Evolutionary conservation across 352 stramenopile genomes (phyloP), one percentile per base, ranked within the genome.

Genomic region (Phytophthora cactorum): DNA sequence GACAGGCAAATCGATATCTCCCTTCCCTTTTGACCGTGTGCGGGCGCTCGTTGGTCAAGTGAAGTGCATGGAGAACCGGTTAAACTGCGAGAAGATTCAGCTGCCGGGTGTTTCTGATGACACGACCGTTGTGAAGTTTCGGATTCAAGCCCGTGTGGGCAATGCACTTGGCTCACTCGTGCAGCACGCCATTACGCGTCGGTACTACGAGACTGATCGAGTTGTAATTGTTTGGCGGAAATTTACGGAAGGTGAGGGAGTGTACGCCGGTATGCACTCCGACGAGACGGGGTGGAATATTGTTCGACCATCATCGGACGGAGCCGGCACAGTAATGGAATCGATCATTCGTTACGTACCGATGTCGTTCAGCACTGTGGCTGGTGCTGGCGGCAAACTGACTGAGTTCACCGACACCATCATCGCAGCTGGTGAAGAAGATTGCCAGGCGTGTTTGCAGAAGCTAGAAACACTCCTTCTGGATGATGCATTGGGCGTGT

Each of bases 231-330:
- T 89, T 41, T 90, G 75, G 67, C 72, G 78, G 15, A 76, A 75
- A 11, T 74, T 84, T 7, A 70, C 69, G 0, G 72, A 88, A 51
- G 75, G 75, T 6, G 74, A 79, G 29, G 59, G 74, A n/a, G 53
- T 34, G 31, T 72, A 72, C 14, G 74, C 73, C 57, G 73, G 71
- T 0, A 78, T 87, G 70, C 79, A 80, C 53, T 78, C 78, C 32
- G 79, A 90, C 31, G 78, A 90, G 32, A 90, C 79, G 0, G 79
- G 79, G 7, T 90, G 82, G 82, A 78, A 72, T 22, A 56, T 76
- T 15, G 27, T 78, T 15, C 61, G 59, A 3, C 62, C 62, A 1
- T 56, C 31, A 10, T 27, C 29, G 14, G 51, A 52, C 9, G 66
- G 60, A 2, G 29, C 41, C 0, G 57, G 57, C 0, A 75, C 68